phyloP scores from a whole-genome alignment of 768 basidiomycete species.

The Suillus subalutaceus region DNA sequence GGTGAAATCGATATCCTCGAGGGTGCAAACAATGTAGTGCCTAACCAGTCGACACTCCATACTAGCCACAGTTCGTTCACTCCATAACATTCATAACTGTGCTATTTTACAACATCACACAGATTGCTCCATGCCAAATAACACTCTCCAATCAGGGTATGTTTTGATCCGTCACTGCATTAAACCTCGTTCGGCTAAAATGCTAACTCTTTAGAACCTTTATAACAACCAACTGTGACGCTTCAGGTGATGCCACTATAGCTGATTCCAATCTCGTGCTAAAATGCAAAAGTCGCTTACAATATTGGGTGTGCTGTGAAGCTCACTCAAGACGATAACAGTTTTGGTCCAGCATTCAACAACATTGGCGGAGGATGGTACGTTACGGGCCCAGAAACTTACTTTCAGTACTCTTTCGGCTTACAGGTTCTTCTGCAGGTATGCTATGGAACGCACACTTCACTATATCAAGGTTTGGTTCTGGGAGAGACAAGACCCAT shows the following conservation, averaged over 20 bases:
- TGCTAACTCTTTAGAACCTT: not conserved
- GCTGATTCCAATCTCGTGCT: not conserved
- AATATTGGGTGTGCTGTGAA: conserved; percentile 27
- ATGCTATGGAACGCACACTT: conserved; percentile 41
- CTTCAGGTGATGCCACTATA: not conserved
- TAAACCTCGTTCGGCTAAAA: not conserved
- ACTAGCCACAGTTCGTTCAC: conserved; percentile 27
- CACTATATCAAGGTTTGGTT: conserved; percentile 45
- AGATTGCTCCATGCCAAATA: conserved; percentile 26
- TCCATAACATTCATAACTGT: not conserved
- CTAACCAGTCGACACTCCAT: conserved; percentile 38
- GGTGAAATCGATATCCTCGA: conserved; percentile 55
- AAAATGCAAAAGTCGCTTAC: conserved; percentile 1
- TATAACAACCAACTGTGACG: conserved; percentile 18
- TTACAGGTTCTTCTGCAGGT: conserved; percentile 32
- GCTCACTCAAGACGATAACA: conserved; percentile 17
- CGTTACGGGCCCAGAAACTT: conserved; percentile 7
- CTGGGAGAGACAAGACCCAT: conserved; percentile 38
- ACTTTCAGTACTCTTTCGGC: not conserved
- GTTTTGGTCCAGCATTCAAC: conserved; percentile 33
- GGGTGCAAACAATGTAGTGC: conserved; percentile 42
- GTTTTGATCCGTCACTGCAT: not conserved
- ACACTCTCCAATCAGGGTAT: not conserved
- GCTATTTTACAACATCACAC: not conserved
- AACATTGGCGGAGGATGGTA: conserved; percentile 42